A percentile compares a stretch with the other conserved stretches of the same genome.
These are phyloP conservation scores for Fraxinus quadrangulata DNA, from an alignment of 257 asterid species.

Conservation along the genomic window DNA sequence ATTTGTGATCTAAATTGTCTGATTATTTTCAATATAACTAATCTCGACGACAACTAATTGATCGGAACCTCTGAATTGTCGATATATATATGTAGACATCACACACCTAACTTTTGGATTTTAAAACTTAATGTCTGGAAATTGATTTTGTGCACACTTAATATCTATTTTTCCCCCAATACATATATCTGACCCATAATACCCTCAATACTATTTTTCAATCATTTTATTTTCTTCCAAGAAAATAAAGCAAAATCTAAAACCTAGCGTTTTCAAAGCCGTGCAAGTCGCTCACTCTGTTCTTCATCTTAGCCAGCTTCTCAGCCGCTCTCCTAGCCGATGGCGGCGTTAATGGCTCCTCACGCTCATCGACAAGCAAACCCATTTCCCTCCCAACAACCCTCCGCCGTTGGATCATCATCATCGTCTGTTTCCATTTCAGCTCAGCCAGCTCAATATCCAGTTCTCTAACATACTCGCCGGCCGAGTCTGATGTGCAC, in stretches of 20 bases:
- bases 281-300: constrained; percentile 66
- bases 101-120: no score
- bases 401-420: constrained; percentile 38
- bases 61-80: no score
- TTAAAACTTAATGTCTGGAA: no score
- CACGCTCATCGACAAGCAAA: constrained; percentile 51
- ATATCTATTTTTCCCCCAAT: no score
- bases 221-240: background rate
- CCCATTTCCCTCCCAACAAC: constrained; percentile 39
- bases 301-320: constrained; percentile 60
- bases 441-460: constrained; percentile 74
- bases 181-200: background rate
- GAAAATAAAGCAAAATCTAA: constrained; percentile 21
- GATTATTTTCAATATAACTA: no score
- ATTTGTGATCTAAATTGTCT: no score
- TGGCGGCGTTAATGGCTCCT: constrained; percentile 75
- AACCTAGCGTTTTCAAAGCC: constrained; percentile 94
- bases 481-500: constrained; percentile 47
- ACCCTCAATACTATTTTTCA: background rate
- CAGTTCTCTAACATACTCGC: constrained; percentile 46
- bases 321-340: constrained; percentile 80
- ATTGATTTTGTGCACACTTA: no score
- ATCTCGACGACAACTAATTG: no score
- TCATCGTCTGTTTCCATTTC: constrained; percentile 52
- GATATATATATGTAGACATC: no score